Base-by-base conservation (phyloP, 371 early-diverging fungal species). In the Circinella minor region DNA sequence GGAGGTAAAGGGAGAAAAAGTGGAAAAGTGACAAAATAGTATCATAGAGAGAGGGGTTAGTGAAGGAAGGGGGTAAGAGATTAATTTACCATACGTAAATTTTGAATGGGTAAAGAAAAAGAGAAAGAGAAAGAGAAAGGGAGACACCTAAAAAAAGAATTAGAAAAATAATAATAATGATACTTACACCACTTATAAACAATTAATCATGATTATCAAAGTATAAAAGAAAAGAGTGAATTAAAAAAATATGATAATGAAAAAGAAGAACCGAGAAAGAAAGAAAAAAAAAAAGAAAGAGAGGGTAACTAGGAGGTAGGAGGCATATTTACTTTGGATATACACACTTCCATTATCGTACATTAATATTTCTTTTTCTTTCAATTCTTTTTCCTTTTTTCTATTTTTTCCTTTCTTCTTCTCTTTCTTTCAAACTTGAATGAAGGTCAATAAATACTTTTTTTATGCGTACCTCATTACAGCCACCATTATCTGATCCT, bases 381-480 rank as follows among this genome's bases (percentile, higher is more conserved):
- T 59, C 36, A 5, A 5, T 61, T 43, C 43, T 39, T 38, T 46
- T 61, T 39, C 17, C 34, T 61, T 46, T n/a, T 38, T 34, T 36
- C 62, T 27, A 27, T 27, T 27, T 27, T 27, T 27, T 36, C 34
- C 17, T 43, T 18, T 61, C 38, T 27, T 61, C 46, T 61, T 61
- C 18, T 14, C 34, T 46, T 51, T 51, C 51, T 15, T 51, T 51
- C 15, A 14, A 15, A 51, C n/a, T 51, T 57, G 57, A 57, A 57
- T 57, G 57, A 18, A n/a, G 57, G 34, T 27, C 7, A 27, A n/a
- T 7, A 57, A 57, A 27, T 27, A 27, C 27, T 27, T 27, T 14
- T 57, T 65, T 48, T 49, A 65, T 65, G 65, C 65, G 65, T n/a
- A 34, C 65, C 3, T 36, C 63, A 48, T 51, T n/a, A 51, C 51